Percentiles rank a stretch among this genome's conserved stretches.
phyloP scores from a whole-genome alignment of 768 basidiomycete species.

The Xerocomus brunneocitrinus region DNA sequence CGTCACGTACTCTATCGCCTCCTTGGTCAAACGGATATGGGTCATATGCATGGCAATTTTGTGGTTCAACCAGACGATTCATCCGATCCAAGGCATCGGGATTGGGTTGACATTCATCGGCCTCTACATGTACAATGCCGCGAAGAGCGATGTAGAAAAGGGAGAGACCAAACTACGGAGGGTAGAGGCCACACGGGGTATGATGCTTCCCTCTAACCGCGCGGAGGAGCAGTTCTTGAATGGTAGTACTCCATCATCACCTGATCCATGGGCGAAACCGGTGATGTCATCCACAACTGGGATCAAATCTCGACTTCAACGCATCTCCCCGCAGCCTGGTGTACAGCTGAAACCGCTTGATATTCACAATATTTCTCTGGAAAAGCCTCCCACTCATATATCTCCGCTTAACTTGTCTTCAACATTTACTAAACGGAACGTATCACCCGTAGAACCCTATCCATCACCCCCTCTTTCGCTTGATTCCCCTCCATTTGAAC shows the following conservation, averaged over 20 bases:
- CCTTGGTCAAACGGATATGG: constrained; percentile 93
- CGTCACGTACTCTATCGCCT: constrained; percentile 98
- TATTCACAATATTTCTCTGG: constrained; percentile 6
- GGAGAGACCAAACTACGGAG: constrained; percentile 87
- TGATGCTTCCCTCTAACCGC: constrained; percentile 66
- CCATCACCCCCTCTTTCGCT: constrained; percentile 44
- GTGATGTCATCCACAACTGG: constrained; percentile 23
- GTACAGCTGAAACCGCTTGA: constrained; percentile 2
- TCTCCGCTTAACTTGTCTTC: constrained; percentile 17
- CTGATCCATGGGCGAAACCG: constrained; percentile 1
- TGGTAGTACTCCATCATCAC: constrained; percentile 33
- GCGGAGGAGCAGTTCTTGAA: constrained; percentile 51
- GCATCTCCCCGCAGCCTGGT: constrained; percentile 3
- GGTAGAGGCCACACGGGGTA: constrained; percentile 64
- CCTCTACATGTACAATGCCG: constrained; percentile 92
- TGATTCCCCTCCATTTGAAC: constrained; percentile 21
- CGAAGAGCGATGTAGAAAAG: constrained; percentile 87
- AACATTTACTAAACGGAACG: constrained; percentile 20
- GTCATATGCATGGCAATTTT: constrained; percentile 97
- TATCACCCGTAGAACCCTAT: constrained; percentile 39
- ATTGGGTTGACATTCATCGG: constrained; percentile 87
- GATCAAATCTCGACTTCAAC: constrained; percentile 19
- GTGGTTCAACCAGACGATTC: constrained; percentile 90
- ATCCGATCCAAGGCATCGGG: constrained; percentile 82
- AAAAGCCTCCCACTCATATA: constrained; percentile 15